Percentiles rank a stretch among this genome's conserved stretches.
These are phyloP conservation scores for Mortierella hygrophila DNA, from an alignment of 192 early-diverging fungal species.

Conservation along the genomic window DNA sequence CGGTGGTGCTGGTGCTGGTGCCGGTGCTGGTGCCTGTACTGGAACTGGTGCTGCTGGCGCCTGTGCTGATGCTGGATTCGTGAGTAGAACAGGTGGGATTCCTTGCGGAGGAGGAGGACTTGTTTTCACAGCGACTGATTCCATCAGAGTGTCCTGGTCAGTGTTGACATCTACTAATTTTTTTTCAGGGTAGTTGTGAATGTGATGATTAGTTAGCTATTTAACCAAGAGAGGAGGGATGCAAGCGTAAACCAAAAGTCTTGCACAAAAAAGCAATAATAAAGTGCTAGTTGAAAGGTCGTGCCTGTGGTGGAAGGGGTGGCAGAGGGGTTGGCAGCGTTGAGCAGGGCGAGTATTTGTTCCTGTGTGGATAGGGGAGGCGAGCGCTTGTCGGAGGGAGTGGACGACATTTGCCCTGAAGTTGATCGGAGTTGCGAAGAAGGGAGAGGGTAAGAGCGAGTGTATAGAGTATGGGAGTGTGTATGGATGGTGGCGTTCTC, in stretches of 20 bases:
- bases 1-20: neutral
- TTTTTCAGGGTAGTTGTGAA: neutral
- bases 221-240: neutral
- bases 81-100: neutral
- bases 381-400: neutral
- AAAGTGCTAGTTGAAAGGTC: neutral
- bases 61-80: neutral
- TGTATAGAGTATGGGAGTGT: neutral
- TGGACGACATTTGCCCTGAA: neutral
- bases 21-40: neutral
- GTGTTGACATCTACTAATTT: neutral
- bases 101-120: neutral
- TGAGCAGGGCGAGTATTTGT: constrained; percentile 6
- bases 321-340: neutral
- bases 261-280: neutral
- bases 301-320: neutral
- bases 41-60: neutral
- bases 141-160: neutral
- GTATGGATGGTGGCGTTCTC: neutral
- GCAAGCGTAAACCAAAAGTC: too few relatives aligned
- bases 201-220: neutral
- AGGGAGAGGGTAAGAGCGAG: neutral
- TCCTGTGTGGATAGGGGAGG: neutral
- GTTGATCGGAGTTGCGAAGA: neutral
- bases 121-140: neutral